These are phyloP conservation scores for Acer campestre DNA, from an alignment of 345 rosid genomes.

Conservation along the genomic window DNA sequence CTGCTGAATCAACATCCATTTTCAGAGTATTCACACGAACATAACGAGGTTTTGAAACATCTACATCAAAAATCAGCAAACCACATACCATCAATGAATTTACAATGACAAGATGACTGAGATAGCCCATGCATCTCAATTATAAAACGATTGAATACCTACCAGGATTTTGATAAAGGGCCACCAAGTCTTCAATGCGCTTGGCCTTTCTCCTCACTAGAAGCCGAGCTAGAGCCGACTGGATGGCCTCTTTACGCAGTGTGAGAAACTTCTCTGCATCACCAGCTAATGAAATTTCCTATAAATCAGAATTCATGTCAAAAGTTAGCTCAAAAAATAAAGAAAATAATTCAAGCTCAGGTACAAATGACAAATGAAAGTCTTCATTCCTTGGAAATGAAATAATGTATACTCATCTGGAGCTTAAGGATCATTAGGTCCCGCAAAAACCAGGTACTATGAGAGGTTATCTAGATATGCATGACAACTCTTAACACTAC, in stretches of 20 bases:
- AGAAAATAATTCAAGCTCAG: conserved; percentile 13
- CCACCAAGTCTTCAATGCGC: conserved; percentile 57
- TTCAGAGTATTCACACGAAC: conserved; percentile 90
- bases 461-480: background rate
- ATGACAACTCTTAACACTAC: no score
- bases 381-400: background rate
- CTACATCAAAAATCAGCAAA: conserved; percentile 43
- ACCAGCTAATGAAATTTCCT: conserved; percentile 64
- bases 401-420: background rate
- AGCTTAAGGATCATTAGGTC: background rate
- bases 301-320: conserved; percentile 20
- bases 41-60: conserved; percentile 65
- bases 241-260: conserved; percentile 50
- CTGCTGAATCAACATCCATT: conserved; percentile 64
- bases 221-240: conserved; percentile 62
- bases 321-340: conserved; percentile 8
- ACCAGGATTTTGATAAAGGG: conserved; percentile 59
- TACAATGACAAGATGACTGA: background rate
- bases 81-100: background rate
- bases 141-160: conserved; percentile 10
- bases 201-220: conserved; percentile 64
- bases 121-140: background rate
- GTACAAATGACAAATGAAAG: background rate
- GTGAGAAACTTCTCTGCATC: conserved; percentile 80
- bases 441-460: background rate